Evolutionary conservation across 768 basidiomycete species (phyloP).

Genomic region (Pluteus cervinus): DNA sequence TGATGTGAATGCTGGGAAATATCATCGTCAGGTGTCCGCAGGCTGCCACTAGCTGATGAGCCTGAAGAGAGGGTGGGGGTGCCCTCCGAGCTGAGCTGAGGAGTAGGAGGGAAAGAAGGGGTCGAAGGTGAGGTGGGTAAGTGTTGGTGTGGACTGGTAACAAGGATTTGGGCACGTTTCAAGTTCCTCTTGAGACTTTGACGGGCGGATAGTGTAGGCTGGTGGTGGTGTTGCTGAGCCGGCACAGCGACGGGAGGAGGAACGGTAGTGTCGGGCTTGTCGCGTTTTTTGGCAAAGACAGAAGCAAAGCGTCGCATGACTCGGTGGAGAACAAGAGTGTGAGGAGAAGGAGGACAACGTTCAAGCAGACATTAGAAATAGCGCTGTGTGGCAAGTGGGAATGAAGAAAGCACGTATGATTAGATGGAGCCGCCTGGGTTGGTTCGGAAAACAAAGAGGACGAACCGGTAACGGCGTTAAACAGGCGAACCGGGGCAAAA

Average conservation of each 20-base stretch:
- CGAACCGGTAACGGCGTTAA: neutral
- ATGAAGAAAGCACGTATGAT: conserved; percentile 1
- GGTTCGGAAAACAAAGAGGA: neutral
- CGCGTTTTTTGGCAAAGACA: conserved; percentile 42
- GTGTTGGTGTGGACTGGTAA: conserved; percentile 6
- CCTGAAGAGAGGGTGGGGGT: conserved; percentile 55
- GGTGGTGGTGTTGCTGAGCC: conserved; percentile 6
- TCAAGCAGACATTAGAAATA: neutral
- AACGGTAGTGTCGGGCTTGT: conserved; percentile 30
- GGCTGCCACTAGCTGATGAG: conserved; percentile 46
- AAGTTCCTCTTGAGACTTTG: conserved; percentile 9
- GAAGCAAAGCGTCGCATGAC: conserved; percentile 63
- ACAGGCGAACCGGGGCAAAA: too few species aligned
- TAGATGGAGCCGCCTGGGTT: conserved; percentile 4
- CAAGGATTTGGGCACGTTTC: conserved; percentile 8
- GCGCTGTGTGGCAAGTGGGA: neutral
- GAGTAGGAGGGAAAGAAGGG: conserved; percentile 19
- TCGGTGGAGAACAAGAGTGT: conserved; percentile 3
- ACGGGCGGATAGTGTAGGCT: conserved; percentile 8
- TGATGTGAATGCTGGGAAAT: conserved; percentile 22
- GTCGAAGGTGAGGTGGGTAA: conserved; percentile 13
- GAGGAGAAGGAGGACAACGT: conserved; percentile 3
- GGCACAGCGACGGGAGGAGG: conserved; percentile 7
- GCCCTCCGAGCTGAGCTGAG: conserved; percentile 28
- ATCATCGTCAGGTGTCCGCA: conserved; percentile 61